Evolutionary conservation across 345 rosid species (phyloP), one percentile per base, ranked within the genome.

Genomic region (Camelina neglecta): DNA sequence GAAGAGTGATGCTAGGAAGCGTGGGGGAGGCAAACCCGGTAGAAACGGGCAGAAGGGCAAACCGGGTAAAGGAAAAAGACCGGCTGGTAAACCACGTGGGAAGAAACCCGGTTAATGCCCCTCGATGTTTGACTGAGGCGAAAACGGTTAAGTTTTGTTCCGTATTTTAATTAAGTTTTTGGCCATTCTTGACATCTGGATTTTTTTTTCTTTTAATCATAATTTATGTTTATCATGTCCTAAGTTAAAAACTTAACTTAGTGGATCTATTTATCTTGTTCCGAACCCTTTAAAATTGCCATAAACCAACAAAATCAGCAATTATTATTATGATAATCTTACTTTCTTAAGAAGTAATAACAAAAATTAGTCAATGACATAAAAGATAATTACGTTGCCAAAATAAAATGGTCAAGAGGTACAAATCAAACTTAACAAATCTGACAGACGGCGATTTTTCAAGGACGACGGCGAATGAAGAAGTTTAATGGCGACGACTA

Each of bases 1-100:
- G 99, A 92, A 95, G 73, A 88, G 85, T 82, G 98, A 95, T 66
- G 68, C 72, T 1, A 84, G 97, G 79, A 45, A 75, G 31, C 84
- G 81, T 0, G 96, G 92, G 13, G 72, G 39, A 16, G 85, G 89
- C 59, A 88, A 87, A 73, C 67, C 72, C 0, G 88, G 97, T 33
- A 85, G 82, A 79, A 85, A 85, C 0, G 76, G 88, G 51, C 87
- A 88, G 84, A 90, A 82, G 82, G 35, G 58, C 84, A 29, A 24
- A 3, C 78, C 13, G 7, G 86, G 86, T 81, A 82, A 86, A 81
- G 80, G 90, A 77, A 54, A 84, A 60, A 57, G 54, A 26, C 72
- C 73, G 47, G 78, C 71, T 31, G 85, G 87, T 41, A 63, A 59
- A 47, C 68, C 68, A 45, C 82, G 77, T 71, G 82, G 84, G 26